Conservation (phyloP, 1,284 basidiomycete genomes). For the Mycena sp. region DNA sequence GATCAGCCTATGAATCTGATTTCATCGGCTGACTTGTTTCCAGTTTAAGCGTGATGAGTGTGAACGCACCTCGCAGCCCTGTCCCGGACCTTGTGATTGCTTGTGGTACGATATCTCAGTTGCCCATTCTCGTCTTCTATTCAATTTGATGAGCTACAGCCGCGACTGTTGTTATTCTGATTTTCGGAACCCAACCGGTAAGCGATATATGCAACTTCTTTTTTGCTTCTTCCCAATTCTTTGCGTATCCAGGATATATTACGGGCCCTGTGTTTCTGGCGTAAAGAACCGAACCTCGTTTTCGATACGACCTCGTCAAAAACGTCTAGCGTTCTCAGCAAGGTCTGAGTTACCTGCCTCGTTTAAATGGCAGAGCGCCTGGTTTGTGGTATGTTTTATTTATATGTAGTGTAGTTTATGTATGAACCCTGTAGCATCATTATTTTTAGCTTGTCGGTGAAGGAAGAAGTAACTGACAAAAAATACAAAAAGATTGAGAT, state of each 20-base stretch:
- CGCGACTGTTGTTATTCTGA: slow-evolving; percentile 50
- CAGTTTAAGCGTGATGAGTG: slow-evolving; percentile 54
- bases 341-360: too few relatives aligned
- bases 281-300: slow-evolving; percentile 1
- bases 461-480: too few relatives aligned
- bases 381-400: too few relatives aligned
- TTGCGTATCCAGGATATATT: slow-evolving; percentile 48
- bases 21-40: not conserved
- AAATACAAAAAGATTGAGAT: too few relatives aligned
- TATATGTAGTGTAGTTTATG: too few relatives aligned
- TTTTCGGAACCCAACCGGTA: slow-evolving; percentile 56
- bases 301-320: not conserved
- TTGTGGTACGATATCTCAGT: slow-evolving; percentile 45
- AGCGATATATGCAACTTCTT: slow-evolving; percentile 3
- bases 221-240: not conserved
- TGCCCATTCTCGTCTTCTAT: not conserved
- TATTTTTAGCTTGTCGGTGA: too few relatives aligned
- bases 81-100: slow-evolving; percentile 56
- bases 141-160: slow-evolving; percentile 39
- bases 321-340: not conserved
- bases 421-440: too few relatives aligned
- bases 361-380: too few relatives aligned
- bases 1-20: slow-evolving; percentile 42
- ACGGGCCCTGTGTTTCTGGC: slow-evolving; percentile 51
- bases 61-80: slow-evolving; percentile 52